Base-by-base conservation (phyloP, 1,284 basidiomycete genomes). In the Moesziomyces sp. region DNA sequence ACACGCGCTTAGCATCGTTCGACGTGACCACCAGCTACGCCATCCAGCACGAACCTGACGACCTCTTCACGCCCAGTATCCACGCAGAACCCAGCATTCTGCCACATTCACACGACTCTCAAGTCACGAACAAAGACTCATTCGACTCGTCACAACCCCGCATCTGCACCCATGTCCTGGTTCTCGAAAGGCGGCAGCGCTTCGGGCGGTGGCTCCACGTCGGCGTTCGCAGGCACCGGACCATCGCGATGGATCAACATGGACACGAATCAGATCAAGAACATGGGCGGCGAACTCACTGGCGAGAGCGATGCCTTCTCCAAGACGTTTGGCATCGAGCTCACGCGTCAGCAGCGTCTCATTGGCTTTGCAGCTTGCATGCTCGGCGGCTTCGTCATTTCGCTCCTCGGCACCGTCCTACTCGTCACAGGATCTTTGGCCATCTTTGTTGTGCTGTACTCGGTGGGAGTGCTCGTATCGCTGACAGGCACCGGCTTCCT, bases 371-470 rank as follows among this genome's bases (percentile, higher is more conserved):
- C 58, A 14, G 74, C 69, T 23, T 81, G 80, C 83, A 87, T 91
- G 49, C 86, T 87, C 30, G 66, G 63, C 16, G 80, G 80, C 8
- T 79, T 82, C 35, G 79, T 75, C 28, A 85, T 96, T 64, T 94
- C 92, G 79, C 80, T 97, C 21, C 85, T 97, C 35, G 94, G 92
- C 26, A 88, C 90, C 48, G 89, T 94, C 65, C 85, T 96, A 56
- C 86, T 97, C 50, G 89, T 94, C 82, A 76, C 93, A 7, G 92
- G 91, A 0, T 87, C 88, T 52, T 80, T 92, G 44, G 85, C 87
- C n/a, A 87, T 88, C 56, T 97, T 97, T 83, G 92, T 92, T 35
- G 91, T 92, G 14, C 87, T 97, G 45, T 97, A 94, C 86, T 89
- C 88, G 30, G 71, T 96, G 45, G 95, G 94, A 33, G 91, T 92